phyloP scores from a whole-genome alignment of 495 filamentous ascomycete species.

The Parathielavia appendiculata region DNA sequence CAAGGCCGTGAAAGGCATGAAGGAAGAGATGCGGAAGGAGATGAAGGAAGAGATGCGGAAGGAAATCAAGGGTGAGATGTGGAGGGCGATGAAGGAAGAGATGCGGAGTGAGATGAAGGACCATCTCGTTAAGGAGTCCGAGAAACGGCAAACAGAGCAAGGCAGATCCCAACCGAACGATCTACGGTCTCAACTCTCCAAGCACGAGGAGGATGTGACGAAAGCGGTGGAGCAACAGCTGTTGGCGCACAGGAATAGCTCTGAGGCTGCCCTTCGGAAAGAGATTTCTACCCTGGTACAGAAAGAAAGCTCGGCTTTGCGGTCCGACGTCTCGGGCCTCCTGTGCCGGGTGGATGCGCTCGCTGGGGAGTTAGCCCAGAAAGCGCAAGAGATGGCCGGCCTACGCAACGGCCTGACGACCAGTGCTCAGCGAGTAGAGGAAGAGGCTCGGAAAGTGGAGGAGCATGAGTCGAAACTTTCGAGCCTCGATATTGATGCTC shows the following conservation, averaged over 20 bases:
- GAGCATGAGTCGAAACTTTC: conserved; percentile 16
- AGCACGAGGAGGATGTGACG: conserved; percentile 5
- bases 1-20: not conserved
- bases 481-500: conserved; percentile 9
- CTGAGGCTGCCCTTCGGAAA: not conserved
- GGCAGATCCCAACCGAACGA: conserved; percentile 2
- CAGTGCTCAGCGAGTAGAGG: conserved; percentile 1
- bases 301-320: not conserved
- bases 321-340: not conserved
- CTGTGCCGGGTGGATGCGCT: conserved; percentile 5
- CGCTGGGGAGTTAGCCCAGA: not conserved
- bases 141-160: conserved; percentile 5
- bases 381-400: not conserved
- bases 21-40: conserved; percentile 6
- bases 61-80: conserved; percentile 3
- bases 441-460: conserved; percentile 6
- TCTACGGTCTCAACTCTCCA: not conserved
- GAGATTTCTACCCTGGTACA: not conserved
- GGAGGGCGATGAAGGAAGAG: not conserved
- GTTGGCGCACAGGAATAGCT: not conserved
- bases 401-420: not conserved
- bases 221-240: conserved; percentile 1
- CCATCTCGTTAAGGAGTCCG: conserved; percentile 6
- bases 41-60: not conserved
- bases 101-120: not conserved